phyloP scores from a whole-genome alignment of 179 eudicot genomes.

The Beta corolliflora region DNA sequence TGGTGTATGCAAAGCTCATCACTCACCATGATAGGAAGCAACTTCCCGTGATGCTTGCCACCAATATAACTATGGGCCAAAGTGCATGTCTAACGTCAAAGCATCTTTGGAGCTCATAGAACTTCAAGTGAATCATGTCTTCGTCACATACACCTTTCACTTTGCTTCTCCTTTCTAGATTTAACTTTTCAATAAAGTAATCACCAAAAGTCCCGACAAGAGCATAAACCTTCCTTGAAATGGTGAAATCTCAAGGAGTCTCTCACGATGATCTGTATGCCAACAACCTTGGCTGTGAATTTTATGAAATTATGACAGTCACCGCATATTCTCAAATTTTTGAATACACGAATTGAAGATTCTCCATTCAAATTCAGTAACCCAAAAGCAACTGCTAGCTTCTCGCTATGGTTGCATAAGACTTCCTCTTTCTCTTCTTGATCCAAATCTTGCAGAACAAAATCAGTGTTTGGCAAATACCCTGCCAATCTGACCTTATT shows the following conservation, averaged over 20 bases:
- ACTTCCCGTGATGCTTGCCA: background rate
- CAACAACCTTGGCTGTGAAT: slow-evolving; percentile 59
- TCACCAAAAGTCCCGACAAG: slow-evolving; percentile 81
- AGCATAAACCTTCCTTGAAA: slow-evolving; percentile 71
- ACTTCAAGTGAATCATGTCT: background rate
- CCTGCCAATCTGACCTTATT: slow-evolving; percentile 69
- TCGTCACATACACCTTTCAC: background rate
- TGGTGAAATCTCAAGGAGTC: slow-evolving; percentile 89
- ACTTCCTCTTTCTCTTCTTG: slow-evolving; percentile 75
- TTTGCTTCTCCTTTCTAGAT: background rate
- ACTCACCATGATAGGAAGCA: background rate
- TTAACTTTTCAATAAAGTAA: background rate
- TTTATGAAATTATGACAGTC: slow-evolving; percentile 86
- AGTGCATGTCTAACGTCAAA: background rate
- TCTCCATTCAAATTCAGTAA: slow-evolving; percentile 66
- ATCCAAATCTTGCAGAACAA: slow-evolving; percentile 81
- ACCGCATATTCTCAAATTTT: slow-evolving; percentile 82
- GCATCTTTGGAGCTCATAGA: slow-evolving; percentile 7
- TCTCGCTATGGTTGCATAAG: slow-evolving; percentile 81
- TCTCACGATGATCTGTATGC: slow-evolving; percentile 65
- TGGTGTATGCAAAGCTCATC: background rate
- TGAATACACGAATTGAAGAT: slow-evolving; percentile 64
- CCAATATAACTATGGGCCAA: background rate
- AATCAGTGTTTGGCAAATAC: slow-evolving; percentile 65
- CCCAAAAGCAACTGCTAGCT: slow-evolving; percentile 84